Evolutionary conservation across 129 eudicot species (phyloP).

Genomic region (Flaveria robusta): DNA sequence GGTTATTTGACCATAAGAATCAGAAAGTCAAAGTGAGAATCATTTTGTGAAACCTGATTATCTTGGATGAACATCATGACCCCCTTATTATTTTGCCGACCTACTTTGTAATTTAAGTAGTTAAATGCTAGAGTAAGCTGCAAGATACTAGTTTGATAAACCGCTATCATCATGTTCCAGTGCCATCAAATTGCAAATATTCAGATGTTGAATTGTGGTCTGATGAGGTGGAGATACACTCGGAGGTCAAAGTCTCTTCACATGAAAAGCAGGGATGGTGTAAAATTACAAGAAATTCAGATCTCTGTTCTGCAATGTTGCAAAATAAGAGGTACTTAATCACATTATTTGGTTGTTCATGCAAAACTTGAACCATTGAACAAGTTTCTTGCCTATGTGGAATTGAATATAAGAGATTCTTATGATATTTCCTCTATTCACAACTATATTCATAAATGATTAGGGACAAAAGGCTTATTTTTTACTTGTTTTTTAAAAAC

Average conservation of each 20-base stretch:
- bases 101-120: slow-evolving; percentile 11
- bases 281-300: slow-evolving; percentile 74
- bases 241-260: slow-evolving; percentile 49
- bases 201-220: slow-evolving; percentile 62
- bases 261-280: slow-evolving; percentile 73
- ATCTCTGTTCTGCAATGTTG: slow-evolving; percentile 63
- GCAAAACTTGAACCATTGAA: not conserved
- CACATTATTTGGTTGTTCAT: not conserved
- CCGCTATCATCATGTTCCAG: slow-evolving; percentile 44
- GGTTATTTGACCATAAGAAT: slow-evolving; percentile 3
- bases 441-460: slow-evolving; percentile 6
- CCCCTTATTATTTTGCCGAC: too few species aligned
- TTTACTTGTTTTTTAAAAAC: not conserved
- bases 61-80: too few species aligned
- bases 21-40: not conserved
- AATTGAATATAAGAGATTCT: not conserved
- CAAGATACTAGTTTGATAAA: slow-evolving; percentile 18
- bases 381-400: not conserved
- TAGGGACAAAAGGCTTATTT: not conserved
- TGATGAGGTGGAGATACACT: slow-evolving; percentile 54
- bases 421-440: not conserved
- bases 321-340: slow-evolving; percentile 63
- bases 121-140: not conserved
- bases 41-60: not conserved
- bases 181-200: slow-evolving; percentile 60